Evolutionary conservation across 148 eudicot species (phyloP).

Genomic region (Fagopyrum esculentum): DNA sequence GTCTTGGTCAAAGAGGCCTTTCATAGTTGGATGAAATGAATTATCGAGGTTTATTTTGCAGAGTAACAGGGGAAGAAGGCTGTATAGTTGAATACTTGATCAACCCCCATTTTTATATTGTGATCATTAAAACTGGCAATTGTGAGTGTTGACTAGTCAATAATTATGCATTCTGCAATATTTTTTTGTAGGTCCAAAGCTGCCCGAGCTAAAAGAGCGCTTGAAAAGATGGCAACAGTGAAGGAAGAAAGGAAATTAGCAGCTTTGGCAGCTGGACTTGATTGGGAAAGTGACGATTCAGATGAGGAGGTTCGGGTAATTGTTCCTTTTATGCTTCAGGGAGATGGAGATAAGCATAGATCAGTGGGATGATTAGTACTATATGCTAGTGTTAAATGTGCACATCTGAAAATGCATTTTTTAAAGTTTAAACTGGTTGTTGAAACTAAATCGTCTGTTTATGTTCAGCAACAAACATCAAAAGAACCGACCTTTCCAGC

Average conservation of each 20-base stretch:
- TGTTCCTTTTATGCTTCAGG: neutral
- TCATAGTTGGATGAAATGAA: neutral
- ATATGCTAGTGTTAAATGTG: neutral
- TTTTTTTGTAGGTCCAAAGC: constrained; percentile 47
- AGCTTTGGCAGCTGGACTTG: constrained; percentile 80
- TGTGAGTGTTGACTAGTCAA: neutral
- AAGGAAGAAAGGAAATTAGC: constrained; percentile 66
- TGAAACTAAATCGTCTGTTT: constrained; percentile 13
- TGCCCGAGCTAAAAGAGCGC: constrained; percentile 54
- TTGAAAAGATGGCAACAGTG: constrained; percentile 40
- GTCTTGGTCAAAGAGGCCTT: neutral
- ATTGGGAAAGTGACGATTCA: constrained; percentile 78
- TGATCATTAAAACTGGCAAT: neutral
- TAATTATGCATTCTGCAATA: neutral
- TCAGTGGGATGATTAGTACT: neutral
- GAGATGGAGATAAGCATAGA: neutral
- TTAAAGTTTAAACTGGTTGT: neutral
- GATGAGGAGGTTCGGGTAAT: constrained; percentile 64
- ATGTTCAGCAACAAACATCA: constrained; percentile 38
- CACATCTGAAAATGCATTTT: neutral
- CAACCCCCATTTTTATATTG: neutral
- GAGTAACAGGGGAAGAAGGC: neutral
- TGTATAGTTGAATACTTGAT: neutral
- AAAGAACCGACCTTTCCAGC: constrained; percentile 72
- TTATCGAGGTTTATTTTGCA: neutral